phyloP scores from a whole-genome alignment of 1,139 yeast species.

The Blastobotrys capitulatus region DNA sequence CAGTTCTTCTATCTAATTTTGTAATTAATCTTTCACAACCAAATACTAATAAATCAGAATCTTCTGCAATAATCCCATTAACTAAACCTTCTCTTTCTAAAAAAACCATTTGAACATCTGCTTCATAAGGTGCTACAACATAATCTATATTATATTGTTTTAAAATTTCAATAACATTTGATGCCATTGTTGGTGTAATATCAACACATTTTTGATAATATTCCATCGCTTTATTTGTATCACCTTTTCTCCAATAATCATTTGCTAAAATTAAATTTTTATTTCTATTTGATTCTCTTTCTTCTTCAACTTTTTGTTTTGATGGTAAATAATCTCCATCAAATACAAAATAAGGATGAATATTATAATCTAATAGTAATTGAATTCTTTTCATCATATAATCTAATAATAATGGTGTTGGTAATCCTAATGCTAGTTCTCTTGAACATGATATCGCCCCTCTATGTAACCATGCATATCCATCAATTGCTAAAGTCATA shows the following conservation, averaged over 20 bases:
- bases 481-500: constrained; percentile 81
- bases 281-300: constrained; percentile 39
- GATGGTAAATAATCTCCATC: constrained; percentile 89
- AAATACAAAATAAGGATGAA: constrained; percentile 83
- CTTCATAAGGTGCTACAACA: constrained; percentile 97
- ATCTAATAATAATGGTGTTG: constrained; percentile 52
- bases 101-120: constrained; percentile 95
- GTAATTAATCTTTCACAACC: constrained; percentile 77
- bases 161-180: constrained; percentile 67
- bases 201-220: constrained; percentile 65
- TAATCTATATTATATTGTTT: constrained; percentile 55
- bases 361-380: constrained; percentile 60
- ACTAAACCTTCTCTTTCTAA: constrained; percentile 70
- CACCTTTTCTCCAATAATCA: constrained; percentile 37
- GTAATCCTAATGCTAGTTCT: constrained; percentile 67
- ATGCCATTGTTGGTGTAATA: constrained; percentile 89
- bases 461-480: constrained; percentile 94
- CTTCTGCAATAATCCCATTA: constrained; percentile 88
- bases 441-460: constrained; percentile 79
- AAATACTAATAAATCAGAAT: constrained; percentile 85
- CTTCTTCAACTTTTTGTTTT: constrained; percentile 67
- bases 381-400: constrained; percentile 54
- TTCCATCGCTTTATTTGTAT: constrained; percentile 55
- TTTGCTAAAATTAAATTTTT: constrained; percentile 23
- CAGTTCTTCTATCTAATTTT: constrained; percentile 59